These are phyloP conservation scores for Oehlia diaphana DNA, from an alignment of 192 early-diverging fungal species.

Conservation along the genomic window DNA sequence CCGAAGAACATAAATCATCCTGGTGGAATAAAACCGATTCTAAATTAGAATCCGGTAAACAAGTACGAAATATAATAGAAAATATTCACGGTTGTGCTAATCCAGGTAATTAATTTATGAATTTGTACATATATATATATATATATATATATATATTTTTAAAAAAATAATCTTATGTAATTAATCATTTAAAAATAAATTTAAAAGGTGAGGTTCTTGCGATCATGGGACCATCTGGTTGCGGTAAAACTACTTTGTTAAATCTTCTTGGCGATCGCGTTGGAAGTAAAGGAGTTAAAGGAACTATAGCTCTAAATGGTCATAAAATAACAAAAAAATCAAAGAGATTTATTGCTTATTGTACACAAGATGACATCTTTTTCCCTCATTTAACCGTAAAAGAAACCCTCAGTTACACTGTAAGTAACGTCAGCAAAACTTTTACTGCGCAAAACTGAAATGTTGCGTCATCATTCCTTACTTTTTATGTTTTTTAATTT, in stretches of 20 bases:
- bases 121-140: not conserved
- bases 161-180: not conserved
- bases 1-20: not conserved
- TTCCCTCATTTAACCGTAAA: no score
- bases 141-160: not conserved
- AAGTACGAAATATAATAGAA: not conserved
- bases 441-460: no score
- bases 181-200: not conserved
- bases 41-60: not conserved
- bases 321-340: no score
- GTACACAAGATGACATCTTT: no score
- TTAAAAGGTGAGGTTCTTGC: no score
- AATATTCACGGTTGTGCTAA: constrained; percentile 26
- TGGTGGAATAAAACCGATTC: not conserved
- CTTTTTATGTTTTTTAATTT: constrained; percentile 25
- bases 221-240: no score
- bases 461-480: constrained; percentile 28
- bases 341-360: no score
- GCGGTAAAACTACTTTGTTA: constrained; percentile 57
- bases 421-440: not conserved
- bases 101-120: no score
- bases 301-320: not conserved
- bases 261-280: constrained; percentile 28
- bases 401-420: constrained; percentile 64
- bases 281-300: constrained; percentile 41